A percentile compares a stretch with the other conserved stretches of the same genome.
These are phyloP conservation scores for Gossypium gossypioides DNA, from an alignment of 441 rosid genomes.

Conservation along the genomic window DNA sequence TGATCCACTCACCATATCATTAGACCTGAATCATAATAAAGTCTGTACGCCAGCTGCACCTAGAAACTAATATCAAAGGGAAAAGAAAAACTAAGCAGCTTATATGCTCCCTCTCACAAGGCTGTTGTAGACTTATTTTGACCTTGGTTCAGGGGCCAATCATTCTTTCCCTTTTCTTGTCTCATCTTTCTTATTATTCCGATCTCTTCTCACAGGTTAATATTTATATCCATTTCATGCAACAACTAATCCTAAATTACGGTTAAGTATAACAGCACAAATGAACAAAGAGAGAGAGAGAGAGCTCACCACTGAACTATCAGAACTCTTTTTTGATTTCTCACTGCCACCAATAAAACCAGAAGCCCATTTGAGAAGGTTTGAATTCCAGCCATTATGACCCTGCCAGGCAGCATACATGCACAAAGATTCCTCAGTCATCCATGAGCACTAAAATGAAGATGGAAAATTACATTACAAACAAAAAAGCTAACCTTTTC, in stretches of 20 bases:
- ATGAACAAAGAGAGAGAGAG: too few species aligned
- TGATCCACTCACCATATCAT: not conserved
- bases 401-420: slow-evolving; percentile 32
- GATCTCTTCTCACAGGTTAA: not conserved
- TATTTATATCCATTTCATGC: not conserved
- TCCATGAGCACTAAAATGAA: slow-evolving; percentile 5
- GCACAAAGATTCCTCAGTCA: not conserved
- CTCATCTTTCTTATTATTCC: not conserved
- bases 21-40: not conserved
- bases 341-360: slow-evolving; percentile 68
- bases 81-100: not conserved
- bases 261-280: not conserved
- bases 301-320: slow-evolving; percentile 30
- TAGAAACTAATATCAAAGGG: not conserved
- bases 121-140: not conserved
- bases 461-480: slow-evolving; percentile 3
- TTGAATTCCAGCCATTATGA: slow-evolving; percentile 69
- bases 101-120: not conserved
- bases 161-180: not conserved
- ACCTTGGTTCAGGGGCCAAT: not conserved
- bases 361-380: slow-evolving; percentile 92
- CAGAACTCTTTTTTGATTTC: slow-evolving; percentile 42
- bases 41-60: not conserved
- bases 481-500: slow-evolving; percentile 28
- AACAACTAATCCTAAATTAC: not conserved